Conservation (phyloP, 2,329 filamentous ascomycete species). For the Fusarium sp. region DNA sequence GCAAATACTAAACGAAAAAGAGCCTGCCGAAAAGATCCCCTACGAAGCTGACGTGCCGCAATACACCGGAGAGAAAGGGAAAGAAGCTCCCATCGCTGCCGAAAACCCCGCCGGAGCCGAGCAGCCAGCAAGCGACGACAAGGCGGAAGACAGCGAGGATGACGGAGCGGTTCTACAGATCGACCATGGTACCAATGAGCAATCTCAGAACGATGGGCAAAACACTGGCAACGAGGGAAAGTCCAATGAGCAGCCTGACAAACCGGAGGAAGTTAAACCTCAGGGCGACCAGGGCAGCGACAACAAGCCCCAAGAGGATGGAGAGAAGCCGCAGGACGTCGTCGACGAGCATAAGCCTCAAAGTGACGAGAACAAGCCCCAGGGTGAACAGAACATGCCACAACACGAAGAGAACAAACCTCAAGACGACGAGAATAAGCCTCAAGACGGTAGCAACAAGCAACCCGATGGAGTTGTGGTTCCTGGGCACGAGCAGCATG, state of each 20-base stretch:
- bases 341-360: not conserved
- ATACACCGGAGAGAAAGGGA: conserved; percentile 21
- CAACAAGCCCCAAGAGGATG: not conserved
- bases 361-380: conserved; percentile 13
- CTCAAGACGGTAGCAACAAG: conserved; percentile 31
- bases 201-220: not conserved
- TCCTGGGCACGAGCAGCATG: conserved; percentile 10
- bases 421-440: conserved; percentile 6
- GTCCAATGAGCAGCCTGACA: not conserved
- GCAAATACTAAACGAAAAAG: conserved; percentile 20
- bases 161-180: conserved; percentile 8
- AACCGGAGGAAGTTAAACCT: conserved; percentile 3
- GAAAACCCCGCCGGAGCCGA: conserved; percentile 4
- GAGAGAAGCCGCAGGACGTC: conserved; percentile 4
- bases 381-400: conserved; percentile 3
- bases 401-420: conserved; percentile 6
- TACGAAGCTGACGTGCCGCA: conserved; percentile 17
- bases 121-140: conserved; percentile 1
- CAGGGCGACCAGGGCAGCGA: conserved; percentile 1
- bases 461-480: not conserved
- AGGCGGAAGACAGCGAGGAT: conserved; percentile 2
- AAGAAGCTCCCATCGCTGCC: conserved; percentile 1
- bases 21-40: conserved; percentile 11
- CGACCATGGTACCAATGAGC: conserved; percentile 1
- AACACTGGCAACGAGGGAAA: not conserved